phyloP scores from a whole-genome alignment of 805 yeast genomes.

The Saccharomycopsis schoenii region DNA sequence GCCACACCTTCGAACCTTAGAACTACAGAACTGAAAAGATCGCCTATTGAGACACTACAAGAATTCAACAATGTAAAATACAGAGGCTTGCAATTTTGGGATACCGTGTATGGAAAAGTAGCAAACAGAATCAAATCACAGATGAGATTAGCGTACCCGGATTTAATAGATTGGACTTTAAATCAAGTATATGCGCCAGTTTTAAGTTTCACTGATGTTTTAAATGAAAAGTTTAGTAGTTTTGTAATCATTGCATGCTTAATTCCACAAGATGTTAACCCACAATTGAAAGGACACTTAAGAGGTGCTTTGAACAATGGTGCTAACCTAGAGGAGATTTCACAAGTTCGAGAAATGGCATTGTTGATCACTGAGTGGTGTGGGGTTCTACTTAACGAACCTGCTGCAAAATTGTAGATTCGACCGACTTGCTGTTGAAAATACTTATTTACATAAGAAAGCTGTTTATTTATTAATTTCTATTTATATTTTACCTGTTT shows the following conservation, averaged over 20 bases:
- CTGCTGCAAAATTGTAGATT: slow-evolving; percentile 43
- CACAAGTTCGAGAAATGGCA: slow-evolving; percentile 50
- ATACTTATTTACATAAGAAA: not conserved
- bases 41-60: slow-evolving; percentile 19
- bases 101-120: slow-evolving; percentile 64
- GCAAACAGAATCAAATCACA: slow-evolving; percentile 58
- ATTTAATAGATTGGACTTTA: slow-evolving; percentile 64
- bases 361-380: slow-evolving; percentile 64
- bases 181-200: slow-evolving; percentile 72
- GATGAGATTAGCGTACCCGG: slow-evolving; percentile 71
- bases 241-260: slow-evolving; percentile 68
- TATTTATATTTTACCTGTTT: not conserved
- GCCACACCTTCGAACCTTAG: slow-evolving; percentile 50
- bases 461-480: not conserved
- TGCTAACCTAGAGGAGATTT: slow-evolving; percentile 52
- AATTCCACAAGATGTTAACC: slow-evolving; percentile 88
- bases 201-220: slow-evolving; percentile 54
- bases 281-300: slow-evolving; percentile 85
- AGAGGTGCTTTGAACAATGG: slow-evolving; percentile 80
- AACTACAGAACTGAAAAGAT: slow-evolving; percentile 22
- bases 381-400: slow-evolving; percentile 52
- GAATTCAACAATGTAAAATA: slow-evolving; percentile 21
- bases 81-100: slow-evolving; percentile 64
- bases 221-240: slow-evolving; percentile 63
- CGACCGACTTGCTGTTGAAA: not conserved